A percentile compares a stretch with the other conserved stretches of the same genome.
Conservation (phyloP, 768 basidiomycete genomes). For the Amanita pseudoporphyria region DNA sequence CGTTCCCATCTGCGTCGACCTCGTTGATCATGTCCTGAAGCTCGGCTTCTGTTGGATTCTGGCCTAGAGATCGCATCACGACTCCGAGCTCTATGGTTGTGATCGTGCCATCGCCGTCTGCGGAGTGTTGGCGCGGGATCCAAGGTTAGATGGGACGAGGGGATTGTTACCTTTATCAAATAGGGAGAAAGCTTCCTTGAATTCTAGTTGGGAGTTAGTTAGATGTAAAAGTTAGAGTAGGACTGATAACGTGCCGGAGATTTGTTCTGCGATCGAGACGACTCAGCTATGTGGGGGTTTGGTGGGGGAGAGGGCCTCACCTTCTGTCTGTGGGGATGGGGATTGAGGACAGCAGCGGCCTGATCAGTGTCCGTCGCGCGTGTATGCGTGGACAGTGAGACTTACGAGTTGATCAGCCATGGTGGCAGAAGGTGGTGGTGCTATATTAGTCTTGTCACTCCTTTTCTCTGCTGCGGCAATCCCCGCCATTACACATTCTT, state of each 20-base stretch:
- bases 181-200: conserved; percentile 19
- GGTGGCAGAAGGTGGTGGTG: not conserved
- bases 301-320: not conserved
- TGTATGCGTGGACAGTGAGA: not conserved
- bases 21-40: conserved; percentile 10
- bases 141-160: not conserved
- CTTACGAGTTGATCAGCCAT: conserved; percentile 8
- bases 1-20: conserved; percentile 9
- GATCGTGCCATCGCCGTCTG: conserved; percentile 9
- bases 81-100: conserved; percentile 7
- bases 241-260: conserved; percentile 12
- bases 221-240: not conserved
- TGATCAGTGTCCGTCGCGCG: not conserved
- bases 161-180: conserved; percentile 19
- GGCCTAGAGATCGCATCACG: conserved; percentile 7
- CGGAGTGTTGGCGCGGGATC: not conserved
- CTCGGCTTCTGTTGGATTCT: conserved; percentile 8
- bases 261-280: conserved; percentile 12
- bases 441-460: not conserved
- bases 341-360: not conserved
- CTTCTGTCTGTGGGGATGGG: not conserved
- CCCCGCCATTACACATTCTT: not conserved
- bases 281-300: not conserved
- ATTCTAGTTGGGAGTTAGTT: conserved; percentile 10
- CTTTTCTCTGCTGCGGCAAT: conserved; percentile 2